phyloP scores from a whole-genome alignment of 352 stramenopile genomes.

The Globisporangium spinosum region DNA sequence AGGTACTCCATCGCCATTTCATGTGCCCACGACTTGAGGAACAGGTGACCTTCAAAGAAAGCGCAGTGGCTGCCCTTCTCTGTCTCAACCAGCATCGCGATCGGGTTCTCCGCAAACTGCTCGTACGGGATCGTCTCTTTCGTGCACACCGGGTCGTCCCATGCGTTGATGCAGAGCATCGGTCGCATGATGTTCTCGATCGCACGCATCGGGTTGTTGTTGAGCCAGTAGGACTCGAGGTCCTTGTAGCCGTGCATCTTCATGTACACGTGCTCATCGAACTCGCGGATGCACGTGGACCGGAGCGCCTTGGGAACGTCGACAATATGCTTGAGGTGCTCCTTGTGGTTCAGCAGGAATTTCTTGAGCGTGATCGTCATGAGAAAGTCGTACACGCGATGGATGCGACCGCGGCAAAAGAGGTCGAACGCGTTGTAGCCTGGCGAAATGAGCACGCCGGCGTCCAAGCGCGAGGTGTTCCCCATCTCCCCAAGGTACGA shows the following conservation, averaged over 20 bases:
- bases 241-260: slow-evolving; percentile 71
- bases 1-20: slow-evolving; percentile 58
- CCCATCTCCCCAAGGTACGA: slow-evolving; percentile 72
- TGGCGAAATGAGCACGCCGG: slow-evolving; percentile 65
- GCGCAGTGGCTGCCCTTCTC: slow-evolving; percentile 66
- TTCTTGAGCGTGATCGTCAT: slow-evolving; percentile 73
- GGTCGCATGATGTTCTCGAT: slow-evolving; percentile 51
- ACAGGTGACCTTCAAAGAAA: slow-evolving; percentile 61
- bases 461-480: slow-evolving; percentile 39
- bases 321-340: slow-evolving; percentile 39
- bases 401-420: slow-evolving; percentile 60
- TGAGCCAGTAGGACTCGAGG: slow-evolving; percentile 62
- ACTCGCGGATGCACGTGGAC: slow-evolving; percentile 55
- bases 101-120: slow-evolving; percentile 45
- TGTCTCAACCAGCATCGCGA: slow-evolving; percentile 53
- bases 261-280: slow-evolving; percentile 79
- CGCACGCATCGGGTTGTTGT: slow-evolving; percentile 77
- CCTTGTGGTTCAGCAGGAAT: slow-evolving; percentile 50
- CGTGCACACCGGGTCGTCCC: slow-evolving; percentile 75
- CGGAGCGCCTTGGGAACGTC: slow-evolving; percentile 41
- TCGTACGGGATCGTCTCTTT: slow-evolving; percentile 67
- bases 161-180: slow-evolving; percentile 68
- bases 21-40: slow-evolving; percentile 67
- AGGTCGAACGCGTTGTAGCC: slow-evolving; percentile 74
- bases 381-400: slow-evolving; percentile 66